These are phyloP conservation scores for Protomyces arabidopsidicola DNA, from an alignment of 1,139 yeast species.

Conservation along the genomic window DNA sequence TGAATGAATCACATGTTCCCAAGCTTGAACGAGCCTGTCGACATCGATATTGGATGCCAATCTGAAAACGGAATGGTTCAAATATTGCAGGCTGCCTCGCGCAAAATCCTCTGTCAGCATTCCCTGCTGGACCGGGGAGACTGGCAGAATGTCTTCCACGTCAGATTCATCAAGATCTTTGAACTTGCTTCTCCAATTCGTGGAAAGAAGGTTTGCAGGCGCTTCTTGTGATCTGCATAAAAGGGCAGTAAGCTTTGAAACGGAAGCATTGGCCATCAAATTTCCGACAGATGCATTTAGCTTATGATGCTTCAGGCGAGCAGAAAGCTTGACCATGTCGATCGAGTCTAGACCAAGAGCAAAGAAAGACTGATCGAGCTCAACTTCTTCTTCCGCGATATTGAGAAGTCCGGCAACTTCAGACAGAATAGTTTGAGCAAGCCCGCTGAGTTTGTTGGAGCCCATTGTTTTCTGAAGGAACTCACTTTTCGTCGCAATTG, in stretches of 20 bases:
- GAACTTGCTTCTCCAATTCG: not conserved
- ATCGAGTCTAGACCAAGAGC: conserved; percentile 35
- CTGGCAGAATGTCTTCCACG: conserved; percentile 28
- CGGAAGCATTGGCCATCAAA: conserved; percentile 31
- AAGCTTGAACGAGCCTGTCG: conserved; percentile 28
- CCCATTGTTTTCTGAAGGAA: not conserved
- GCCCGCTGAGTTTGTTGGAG: not conserved
- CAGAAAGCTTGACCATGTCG: conserved; percentile 33
- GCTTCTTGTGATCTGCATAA: not conserved
- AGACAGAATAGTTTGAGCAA: not conserved
- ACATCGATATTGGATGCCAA: conserved; percentile 27
- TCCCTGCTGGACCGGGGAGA: conserved; percentile 35
- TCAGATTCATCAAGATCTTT: not conserved
- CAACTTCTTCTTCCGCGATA: conserved; percentile 1
- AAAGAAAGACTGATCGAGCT: conserved; percentile 28
- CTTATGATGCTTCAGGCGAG: conserved; percentile 23
- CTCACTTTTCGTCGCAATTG: not conserved
- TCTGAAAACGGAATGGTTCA: conserved; percentile 31
- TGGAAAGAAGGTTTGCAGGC: not conserved
- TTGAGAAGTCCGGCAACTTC: conserved; percentile 25
- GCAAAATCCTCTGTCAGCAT: conserved; percentile 29
- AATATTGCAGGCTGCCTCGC: conserved; percentile 21
- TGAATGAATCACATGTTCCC: conserved; percentile 26
- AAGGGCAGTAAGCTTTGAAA: conserved; percentile 11
- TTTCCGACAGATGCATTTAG: conserved; percentile 27